Conservation (phyloP, 192 early-diverging fungal genomes). For the Oehlia diaphana region DNA sequence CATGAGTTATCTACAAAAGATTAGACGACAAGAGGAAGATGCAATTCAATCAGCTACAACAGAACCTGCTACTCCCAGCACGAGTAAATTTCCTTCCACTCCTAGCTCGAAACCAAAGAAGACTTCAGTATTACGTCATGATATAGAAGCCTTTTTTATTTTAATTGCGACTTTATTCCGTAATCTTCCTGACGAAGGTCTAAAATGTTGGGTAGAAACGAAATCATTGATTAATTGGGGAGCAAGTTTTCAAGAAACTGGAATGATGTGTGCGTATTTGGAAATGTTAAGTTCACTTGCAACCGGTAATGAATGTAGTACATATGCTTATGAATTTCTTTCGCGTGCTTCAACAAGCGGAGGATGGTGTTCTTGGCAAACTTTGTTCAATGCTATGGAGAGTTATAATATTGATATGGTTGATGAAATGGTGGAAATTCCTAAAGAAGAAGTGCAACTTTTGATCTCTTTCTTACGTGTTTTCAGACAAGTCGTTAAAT, state of each 20-base stretch:
- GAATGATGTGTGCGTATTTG: constrained; percentile 71
- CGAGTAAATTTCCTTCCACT: constrained; percentile 31
- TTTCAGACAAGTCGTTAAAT: constrained; percentile 72
- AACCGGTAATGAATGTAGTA: constrained; percentile 65
- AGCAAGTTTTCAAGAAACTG: constrained; percentile 55
- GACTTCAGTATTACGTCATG: constrained; percentile 39
- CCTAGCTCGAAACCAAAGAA: constrained; percentile 15
- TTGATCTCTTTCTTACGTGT: constrained; percentile 78
- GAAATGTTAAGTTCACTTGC: constrained; percentile 83
- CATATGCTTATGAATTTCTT: constrained; percentile 43
- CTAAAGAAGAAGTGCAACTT: constrained; percentile 69
- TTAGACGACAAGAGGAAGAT: constrained; percentile 75
- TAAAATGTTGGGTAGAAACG: constrained; percentile 70
- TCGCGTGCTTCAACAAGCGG: constrained; percentile 39
- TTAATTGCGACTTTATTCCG: constrained; percentile 74
- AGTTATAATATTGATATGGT: constrained; percentile 60
- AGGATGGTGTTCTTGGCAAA: constrained; percentile 75
- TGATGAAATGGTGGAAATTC: constrained; percentile 58
- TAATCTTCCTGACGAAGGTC: constrained; percentile 71
- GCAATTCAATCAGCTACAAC: constrained; percentile 31
- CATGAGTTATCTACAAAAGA: constrained; percentile 55
- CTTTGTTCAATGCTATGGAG: constrained; percentile 73
- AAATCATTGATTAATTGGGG: constrained; percentile 70
- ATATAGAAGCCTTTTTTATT: constrained; percentile 71
- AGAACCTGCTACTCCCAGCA: not conserved